Base-by-base conservation (phyloP, 208 protist genomes). In the Leishmania mexicana region DNA sequence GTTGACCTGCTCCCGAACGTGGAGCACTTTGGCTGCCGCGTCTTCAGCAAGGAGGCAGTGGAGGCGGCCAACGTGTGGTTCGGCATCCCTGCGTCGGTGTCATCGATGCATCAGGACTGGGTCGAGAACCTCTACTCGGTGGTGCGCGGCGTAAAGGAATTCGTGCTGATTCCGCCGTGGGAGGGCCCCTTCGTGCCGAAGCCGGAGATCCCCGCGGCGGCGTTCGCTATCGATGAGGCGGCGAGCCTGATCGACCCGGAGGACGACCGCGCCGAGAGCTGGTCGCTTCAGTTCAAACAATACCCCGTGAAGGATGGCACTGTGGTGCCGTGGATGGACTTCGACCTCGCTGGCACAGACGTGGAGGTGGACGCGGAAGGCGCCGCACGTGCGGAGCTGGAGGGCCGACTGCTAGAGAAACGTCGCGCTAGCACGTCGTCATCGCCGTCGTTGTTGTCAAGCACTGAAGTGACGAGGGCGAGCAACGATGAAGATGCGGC, bases 81-180 rank as follows among this genome's bases (percentile, higher is more conserved):
- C 47, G 96, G 96, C 75, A 92, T 91, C 49, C 85, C 88, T 0
- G 89, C 90, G 64, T 94, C 90, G 2, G 93, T 97, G 45, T 95
- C 92, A n/a, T 95, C 92, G 28, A 86, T 97, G 88, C 96, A 98
- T 77, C 94, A 97, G 84, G 96, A 98, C 88, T 97, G 89, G 89
- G 96, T 96, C 38, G 95, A 98, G 85, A 98, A 98, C 80, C 86
- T 98, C 28, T 98, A 98, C 87, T 78, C 90, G 10, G 95, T 98
- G 6, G 89, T 98, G 53, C 89, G 93, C 17, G 96, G 96, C 4
- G 90, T 94, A 65, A 98, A 98, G 89, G 93, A 95, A 81, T 98
- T 98, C 64, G 78, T 95, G n/a, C 87, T 98, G 47, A 80, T 98
- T 49, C 94, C 95, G 7, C 94, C 95, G 28, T 98, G 95, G 95